Conservation (phyloP, 345 rosid genomes). For the Corchorus olitorius region DNA sequence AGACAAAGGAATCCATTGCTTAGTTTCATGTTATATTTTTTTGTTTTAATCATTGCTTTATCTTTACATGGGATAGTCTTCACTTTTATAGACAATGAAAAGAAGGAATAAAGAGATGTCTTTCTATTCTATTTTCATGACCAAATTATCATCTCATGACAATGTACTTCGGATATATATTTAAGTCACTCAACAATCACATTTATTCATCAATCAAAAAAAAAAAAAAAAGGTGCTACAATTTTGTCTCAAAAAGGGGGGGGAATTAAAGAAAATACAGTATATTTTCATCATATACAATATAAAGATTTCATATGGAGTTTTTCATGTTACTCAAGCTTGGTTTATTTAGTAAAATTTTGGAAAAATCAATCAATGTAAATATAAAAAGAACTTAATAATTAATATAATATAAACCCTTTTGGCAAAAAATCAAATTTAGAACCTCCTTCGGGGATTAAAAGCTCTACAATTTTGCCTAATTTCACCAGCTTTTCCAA, state of each 20-base stretch:
- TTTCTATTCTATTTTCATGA: conserved; percentile 26
- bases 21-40: too few species aligned
- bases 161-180: too few species aligned
- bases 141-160: too few species aligned
- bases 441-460: conserved; percentile 25
- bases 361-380: neutral
- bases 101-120: neutral
- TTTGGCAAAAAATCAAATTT: neutral
- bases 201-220: neutral
- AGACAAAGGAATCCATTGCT: neutral
- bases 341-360: neutral
- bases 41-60: too few species aligned
- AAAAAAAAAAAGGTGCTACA: neutral
- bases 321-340: neutral
- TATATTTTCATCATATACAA: neutral
- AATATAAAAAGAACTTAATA: neutral
- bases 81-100: neutral
- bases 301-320: too few species aligned
- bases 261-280: neutral
- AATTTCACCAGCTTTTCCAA: conserved; percentile 59
- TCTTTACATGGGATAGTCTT: neutral
- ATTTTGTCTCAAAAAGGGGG: neutral
- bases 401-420: neutral
- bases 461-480: conserved; percentile 61
- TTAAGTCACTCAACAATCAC: neutral